phyloP scores from a whole-genome alignment of 805 yeast genomes.

The Jamesozyma gamospora region DNA sequence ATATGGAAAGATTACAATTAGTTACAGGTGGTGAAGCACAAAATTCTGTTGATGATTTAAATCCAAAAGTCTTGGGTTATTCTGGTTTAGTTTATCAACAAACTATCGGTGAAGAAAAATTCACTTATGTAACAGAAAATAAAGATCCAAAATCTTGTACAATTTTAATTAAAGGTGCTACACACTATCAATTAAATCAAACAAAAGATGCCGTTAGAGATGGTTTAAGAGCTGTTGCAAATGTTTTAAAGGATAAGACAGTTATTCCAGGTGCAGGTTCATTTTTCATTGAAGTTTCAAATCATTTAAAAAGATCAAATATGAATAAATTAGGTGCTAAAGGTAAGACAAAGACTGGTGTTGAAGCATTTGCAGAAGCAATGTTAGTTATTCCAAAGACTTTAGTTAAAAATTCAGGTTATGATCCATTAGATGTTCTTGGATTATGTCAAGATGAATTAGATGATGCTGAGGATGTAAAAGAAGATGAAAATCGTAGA shows the following conservation, averaged over 20 bases:
- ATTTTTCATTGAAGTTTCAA: conserved; percentile 74
- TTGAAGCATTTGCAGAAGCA: conserved; percentile 89
- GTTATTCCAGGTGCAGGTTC: conserved; percentile 98
- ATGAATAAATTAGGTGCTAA: conserved; percentile 50
- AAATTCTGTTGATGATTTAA: conserved; percentile 88
- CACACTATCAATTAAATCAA: conserved; percentile 78
- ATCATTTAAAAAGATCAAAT: conserved; percentile 43
- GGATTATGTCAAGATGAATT: conserved; percentile 72
- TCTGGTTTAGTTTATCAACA: conserved; percentile 90
- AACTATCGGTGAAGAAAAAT: conserved; percentile 93
- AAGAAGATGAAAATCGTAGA: conserved; percentile 64
- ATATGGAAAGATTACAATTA: conserved; percentile 95
- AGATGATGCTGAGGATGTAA: conserved; percentile 21
- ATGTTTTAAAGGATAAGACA: conserved; percentile 73
- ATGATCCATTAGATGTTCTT: conserved; percentile 82
- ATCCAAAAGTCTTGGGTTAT: conserved; percentile 69
- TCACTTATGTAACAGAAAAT: conserved; percentile 87
- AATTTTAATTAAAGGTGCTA: conserved; percentile 87
- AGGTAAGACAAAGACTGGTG: conserved; percentile 84
- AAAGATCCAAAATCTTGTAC: conserved; percentile 86
- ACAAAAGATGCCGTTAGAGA: conserved; percentile 96
- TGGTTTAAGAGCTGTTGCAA: conserved; percentile 90
- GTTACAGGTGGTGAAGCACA: conserved; percentile 97
- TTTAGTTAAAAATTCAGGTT: conserved; percentile 83
- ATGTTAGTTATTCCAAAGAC: conserved; percentile 88